Conservation (phyloP, 768 basidiomycete genomes). For the Kwoniella botswanensis region DNA sequence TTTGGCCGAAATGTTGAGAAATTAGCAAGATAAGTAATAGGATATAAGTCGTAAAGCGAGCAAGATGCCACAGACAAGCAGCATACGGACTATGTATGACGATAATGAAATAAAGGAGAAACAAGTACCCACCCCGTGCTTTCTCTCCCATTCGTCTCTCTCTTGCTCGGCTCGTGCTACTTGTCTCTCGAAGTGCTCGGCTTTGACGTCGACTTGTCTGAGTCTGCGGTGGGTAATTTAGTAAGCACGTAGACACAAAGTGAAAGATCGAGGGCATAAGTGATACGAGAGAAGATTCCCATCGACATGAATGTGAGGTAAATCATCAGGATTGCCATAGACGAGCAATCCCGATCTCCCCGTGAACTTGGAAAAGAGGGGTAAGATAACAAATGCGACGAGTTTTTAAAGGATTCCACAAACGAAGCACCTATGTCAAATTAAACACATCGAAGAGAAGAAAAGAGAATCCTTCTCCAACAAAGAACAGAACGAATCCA, state of each 20-base stretch:
- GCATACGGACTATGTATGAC: neutral
- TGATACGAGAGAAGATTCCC: no score
- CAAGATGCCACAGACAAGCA: no score
- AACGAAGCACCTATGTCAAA: neutral
- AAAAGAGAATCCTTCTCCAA: no score
- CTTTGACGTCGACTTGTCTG: conserved; percentile 96
- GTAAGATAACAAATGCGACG: neutral
- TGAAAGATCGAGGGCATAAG: no score
- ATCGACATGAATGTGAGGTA: no score
- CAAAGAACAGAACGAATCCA: no score
- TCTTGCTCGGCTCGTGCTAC: conserved; percentile 85
- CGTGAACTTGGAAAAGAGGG: no score
- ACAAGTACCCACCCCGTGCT: conserved; percentile 76
- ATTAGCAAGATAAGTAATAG: neutral
- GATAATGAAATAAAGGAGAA: neutral
- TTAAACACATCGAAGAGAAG: neutral
- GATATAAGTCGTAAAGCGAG: neutral
- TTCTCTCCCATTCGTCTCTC: conserved; percentile 90
- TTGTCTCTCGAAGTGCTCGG: conserved; percentile 96
- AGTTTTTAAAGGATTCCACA: neutral
- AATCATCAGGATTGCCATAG: no score
- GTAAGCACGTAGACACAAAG: no score
- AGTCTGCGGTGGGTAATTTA: conserved; percentile 64
- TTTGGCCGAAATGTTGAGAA: conserved; percentile 13
- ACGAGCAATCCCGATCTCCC: no score